Conservation (phyloP, 2,329 filamentous ascomycete species). For the Fusarium annulatum region DNA sequence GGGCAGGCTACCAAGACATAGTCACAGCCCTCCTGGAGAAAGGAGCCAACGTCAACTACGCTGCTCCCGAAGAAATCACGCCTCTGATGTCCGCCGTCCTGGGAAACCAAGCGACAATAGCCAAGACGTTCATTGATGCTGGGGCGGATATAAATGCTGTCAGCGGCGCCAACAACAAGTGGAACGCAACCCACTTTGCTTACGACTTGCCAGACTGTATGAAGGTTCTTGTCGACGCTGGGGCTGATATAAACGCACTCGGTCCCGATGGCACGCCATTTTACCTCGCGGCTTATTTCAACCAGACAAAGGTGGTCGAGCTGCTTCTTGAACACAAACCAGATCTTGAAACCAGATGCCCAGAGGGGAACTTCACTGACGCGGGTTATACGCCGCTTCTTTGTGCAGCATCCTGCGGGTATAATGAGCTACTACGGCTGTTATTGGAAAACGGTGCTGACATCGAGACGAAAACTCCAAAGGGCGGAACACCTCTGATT, state of each 20-base stretch:
- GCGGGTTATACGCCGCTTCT: background rate
- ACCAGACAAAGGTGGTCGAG: background rate
- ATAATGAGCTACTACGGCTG: background rate
- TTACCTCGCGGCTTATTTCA: background rate
- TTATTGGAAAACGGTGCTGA: background rate
- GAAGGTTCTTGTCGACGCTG: background rate
- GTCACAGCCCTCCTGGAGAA: background rate
- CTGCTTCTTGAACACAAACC: background rate
- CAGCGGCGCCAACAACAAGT: background rate
- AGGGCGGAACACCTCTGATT: background rate
- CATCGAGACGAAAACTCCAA: background rate
- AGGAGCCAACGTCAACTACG: background rate
- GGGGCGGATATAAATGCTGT: background rate
- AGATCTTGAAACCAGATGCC: background rate
- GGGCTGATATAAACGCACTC: background rate
- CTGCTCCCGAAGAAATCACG: accelerated
- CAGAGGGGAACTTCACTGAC: background rate
- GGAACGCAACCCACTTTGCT: background rate
- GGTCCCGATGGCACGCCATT: background rate
- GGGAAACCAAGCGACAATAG: background rate
- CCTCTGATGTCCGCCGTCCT: background rate
- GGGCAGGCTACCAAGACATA: background rate
- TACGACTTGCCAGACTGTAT: background rate
- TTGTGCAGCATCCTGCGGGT: background rate
- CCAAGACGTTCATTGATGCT: background rate